These are phyloP conservation scores for Termitomyces sp. DNA, from an alignment of 768 basidiomycete genomes.

Conservation along the genomic window DNA sequence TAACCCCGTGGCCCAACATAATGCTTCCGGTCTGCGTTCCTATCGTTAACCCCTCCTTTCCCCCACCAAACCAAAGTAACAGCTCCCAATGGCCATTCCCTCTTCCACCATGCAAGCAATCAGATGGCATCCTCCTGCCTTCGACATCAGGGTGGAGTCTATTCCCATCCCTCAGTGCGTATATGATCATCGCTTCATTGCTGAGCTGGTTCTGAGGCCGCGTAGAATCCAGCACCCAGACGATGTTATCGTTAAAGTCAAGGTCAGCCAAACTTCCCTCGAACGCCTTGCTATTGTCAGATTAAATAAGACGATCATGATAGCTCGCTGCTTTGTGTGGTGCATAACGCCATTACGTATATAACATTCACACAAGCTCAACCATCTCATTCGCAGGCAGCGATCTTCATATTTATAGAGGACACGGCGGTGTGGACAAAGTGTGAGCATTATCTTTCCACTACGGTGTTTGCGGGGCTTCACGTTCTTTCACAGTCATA, in stretches of 20 bases:
- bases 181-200: background rate
- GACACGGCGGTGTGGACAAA: slow-evolving; percentile 50
- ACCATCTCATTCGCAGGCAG: slow-evolving; percentile 40
- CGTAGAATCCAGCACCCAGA: slow-evolving; percentile 65
- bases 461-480: background rate
- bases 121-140: slow-evolving; percentile 66
- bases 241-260: slow-evolving; percentile 76
- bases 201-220: background rate
- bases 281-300: background rate
- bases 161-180: slow-evolving; percentile 51
- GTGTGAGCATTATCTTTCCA: slow-evolving; percentile 38
- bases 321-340: slow-evolving; percentile 70
- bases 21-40: background rate
- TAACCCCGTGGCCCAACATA: background rate
- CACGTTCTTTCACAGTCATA: slow-evolving; percentile 40
- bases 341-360: slow-evolving; percentile 17
- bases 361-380: background rate
- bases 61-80: background rate
- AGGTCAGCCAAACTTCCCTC: slow-evolving; percentile 35
- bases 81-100: background rate
- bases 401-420: slow-evolving; percentile 75
- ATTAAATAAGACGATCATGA: background rate
- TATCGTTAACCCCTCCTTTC: background rate
- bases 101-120: slow-evolving; percentile 38
- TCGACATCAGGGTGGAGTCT: slow-evolving; percentile 68